phyloP scores from a whole-genome alignment of 2,329 filamentous ascomycete genomes.

The Biscogniauxia marginata region DNA sequence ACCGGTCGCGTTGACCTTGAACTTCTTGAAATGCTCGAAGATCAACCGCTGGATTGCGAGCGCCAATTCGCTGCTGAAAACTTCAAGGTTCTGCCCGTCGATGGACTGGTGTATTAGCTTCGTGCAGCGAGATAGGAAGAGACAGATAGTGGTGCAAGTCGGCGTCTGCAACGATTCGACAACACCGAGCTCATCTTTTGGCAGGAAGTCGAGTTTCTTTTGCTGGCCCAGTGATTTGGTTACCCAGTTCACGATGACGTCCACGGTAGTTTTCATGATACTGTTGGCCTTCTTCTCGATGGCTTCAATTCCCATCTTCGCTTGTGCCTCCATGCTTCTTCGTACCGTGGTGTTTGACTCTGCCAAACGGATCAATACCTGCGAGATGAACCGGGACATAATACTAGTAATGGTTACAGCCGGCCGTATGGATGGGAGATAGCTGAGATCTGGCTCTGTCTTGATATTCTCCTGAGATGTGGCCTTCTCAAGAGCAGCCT shows the following conservation, averaged over 20 bases:
- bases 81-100: slow-evolving; percentile 78
- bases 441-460: slow-evolving; percentile 82
- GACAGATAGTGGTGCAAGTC: slow-evolving; percentile 78
- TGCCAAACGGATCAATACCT: slow-evolving; percentile 85
- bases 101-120: slow-evolving; percentile 65
- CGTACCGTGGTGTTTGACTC: slow-evolving; percentile 87
- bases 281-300: slow-evolving; percentile 81
- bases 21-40: slow-evolving; percentile 92
- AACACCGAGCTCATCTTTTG: slow-evolving; percentile 68
- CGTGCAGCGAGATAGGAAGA: slow-evolving; percentile 72
- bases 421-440: slow-evolving; percentile 74
- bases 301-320: slow-evolving; percentile 67
- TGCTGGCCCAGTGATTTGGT: slow-evolving; percentile 70
- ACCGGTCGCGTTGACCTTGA: slow-evolving; percentile 87
- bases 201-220: slow-evolving; percentile 86
- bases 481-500: slow-evolving; percentile 71
- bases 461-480: slow-evolving; percentile 75
- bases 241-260: slow-evolving; percentile 74
- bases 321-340: slow-evolving; percentile 83
- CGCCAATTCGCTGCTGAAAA: slow-evolving; percentile 81
- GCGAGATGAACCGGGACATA: slow-evolving; percentile 88
- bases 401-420: slow-evolving; percentile 88
- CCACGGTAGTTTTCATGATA: slow-evolving; percentile 56
- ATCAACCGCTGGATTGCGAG: slow-evolving; percentile 74
- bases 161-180: slow-evolving; percentile 80